Base-by-base conservation (phyloP, 345 rosid species). In the Sisymbrium altissimum region DNA sequence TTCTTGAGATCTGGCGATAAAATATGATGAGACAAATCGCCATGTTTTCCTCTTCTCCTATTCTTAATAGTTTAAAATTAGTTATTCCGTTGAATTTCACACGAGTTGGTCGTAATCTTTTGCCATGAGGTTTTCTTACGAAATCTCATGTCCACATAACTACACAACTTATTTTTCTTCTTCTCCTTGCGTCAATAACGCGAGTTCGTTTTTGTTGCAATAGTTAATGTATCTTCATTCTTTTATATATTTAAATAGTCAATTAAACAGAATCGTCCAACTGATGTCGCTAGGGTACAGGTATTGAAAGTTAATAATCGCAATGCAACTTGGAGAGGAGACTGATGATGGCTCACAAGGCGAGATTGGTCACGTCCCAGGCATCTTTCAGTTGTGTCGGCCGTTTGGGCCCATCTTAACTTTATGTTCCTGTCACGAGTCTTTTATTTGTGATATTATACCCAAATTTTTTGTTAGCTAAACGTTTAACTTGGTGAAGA, bases 321-420 rank as follows among this genome's bases (percentile, higher is more conserved):
- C 12, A 33, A 38, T 1, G 33, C 72, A 58, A 74, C 43, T 66
- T 74, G 72, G 6, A 1, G 43, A 55, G 39, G 25, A 23, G 17
- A 9, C 3, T 32, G 63, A 40, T 39, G 44, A 52, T 52, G 65
- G 49, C 7, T 57, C 25, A 15, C 25, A 33, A 57, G 41, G 23
- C 23, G 40, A 54, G 44, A 44, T 73, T 64, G 57, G 72, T 74
- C 72, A 74, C 52, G 59, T 45, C 78, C 36, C 66, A 35, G 41
- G 60, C 78, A 74, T 66, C 66, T 46, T 73, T 73, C 77, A 73
- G 56, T 64, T 55, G 0, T 73, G 77, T 73, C 71, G 65, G 48
- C 48, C 44, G 19, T 35, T 64, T 44, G 71, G 57, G 10, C 58
- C 71, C 57, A 64, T 44, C 50, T 46, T 18, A 18, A 27, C 36